Base-by-base conservation (phyloP, 192 early-diverging fungal genomes). In the Coemansia sp. region DNA sequence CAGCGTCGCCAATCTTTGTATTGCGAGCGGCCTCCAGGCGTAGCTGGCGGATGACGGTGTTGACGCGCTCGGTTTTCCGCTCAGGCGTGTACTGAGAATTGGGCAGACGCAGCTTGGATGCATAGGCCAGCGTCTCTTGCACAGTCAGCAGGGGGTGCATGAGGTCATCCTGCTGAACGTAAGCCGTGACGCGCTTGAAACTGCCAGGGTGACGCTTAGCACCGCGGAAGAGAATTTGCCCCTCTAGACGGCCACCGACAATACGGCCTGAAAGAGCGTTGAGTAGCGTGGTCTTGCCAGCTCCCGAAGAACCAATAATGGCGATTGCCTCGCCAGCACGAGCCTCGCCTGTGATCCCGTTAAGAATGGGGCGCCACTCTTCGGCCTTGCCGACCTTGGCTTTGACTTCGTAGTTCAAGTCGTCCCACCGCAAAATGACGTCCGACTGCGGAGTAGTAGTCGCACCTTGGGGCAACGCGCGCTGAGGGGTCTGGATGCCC, bases 271-370 rank as follows among this genome's bases (percentile, higher is more conserved):
- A 90, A 29, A 94, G 77, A 2, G 93, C 86, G 74, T 94, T 92
- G 27, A 98, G 83, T n/a, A 95, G 73, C 3, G 91, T 94, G 8
- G 94, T 90, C 81, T 95, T 97, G 39, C 95, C 96, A 8, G 95
- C 93, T 14, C 95, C 95, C 31, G 89, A 91, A 3, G 94, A 93
- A 0, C 95, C 97, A 88, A 97, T 97, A 19, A 99, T 89, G 2
- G 93, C 94, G 65, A 93, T 85, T 61, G 94, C 76, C 32, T 91
- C 87, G 32, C 91, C 93, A 3, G 92, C 85, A 29, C 85, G 76
- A 23, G 92, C 87, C 36, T 86, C 82, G n/a, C 94, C 95, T 1
- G 85, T 87, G 29, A 95, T 87, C 6, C 81, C 77, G 41, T 88
- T 69, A 17, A 97, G 81, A 50, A 97, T 77, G n/a, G 72, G 62